Evolutionary conservation across 148 eudicot genomes (phyloP).

Genomic region (Fagopyrum esculentum): DNA sequence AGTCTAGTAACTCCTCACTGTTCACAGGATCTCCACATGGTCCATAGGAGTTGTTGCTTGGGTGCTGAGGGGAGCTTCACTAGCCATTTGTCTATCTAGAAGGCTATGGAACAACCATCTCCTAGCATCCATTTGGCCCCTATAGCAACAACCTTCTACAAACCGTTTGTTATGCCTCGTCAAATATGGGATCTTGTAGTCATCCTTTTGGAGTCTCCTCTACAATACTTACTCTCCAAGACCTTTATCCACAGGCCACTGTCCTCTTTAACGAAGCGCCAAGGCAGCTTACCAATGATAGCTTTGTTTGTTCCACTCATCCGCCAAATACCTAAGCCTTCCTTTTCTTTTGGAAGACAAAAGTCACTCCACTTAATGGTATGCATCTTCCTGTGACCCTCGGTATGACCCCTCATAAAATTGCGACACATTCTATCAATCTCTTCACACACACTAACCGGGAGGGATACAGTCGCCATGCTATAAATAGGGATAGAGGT

Average conservation of each 20-base stretch:
- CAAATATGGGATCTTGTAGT: background rate
- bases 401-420: background rate
- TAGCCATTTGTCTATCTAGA: background rate
- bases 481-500: too few species aligned
- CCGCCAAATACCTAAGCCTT: background rate
- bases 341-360: background rate
- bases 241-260: background rate
- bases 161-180: background rate
- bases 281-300: too few species aligned
- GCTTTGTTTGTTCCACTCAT: background rate
- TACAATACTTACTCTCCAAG: background rate
- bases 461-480: too few species aligned
- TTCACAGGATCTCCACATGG: too few species aligned
- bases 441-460: too few species aligned
- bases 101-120: background rate
- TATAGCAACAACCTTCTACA: background rate
- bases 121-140: background rate
- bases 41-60: background rate
- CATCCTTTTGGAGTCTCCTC: background rate
- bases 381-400: background rate
- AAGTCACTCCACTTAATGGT: background rate
- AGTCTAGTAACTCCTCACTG: too few species aligned
- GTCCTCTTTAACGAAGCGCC: too few species aligned
- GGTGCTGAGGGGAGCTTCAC: background rate
- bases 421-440: too few species aligned